phyloP scores from a whole-genome alignment of 495 filamentous ascomycete genomes.

The Penicillium turbatum region DNA sequence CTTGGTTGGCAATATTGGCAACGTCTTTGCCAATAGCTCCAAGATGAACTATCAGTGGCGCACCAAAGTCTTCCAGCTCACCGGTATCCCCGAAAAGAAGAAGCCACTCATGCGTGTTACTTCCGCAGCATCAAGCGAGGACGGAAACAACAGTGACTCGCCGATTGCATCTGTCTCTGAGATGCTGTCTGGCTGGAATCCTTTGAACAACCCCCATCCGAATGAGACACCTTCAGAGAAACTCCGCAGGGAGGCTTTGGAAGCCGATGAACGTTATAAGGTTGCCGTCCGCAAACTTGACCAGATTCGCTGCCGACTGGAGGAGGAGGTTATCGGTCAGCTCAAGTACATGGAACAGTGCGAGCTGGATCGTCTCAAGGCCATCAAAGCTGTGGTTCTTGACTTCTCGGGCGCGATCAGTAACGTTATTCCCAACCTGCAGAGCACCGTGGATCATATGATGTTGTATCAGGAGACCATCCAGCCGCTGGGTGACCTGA shows the following conservation, averaged over 20 bases:
- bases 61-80: conserved; percentile 79
- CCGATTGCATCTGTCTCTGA: conserved; percentile 78
- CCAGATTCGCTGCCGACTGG: conserved; percentile 82
- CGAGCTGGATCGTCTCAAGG: conserved; percentile 91
- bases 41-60: conserved; percentile 98
- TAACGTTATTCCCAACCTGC: conserved; percentile 94
- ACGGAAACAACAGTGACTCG: conserved; percentile 58
- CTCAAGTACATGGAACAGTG: conserved; percentile 97
- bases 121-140: conserved; percentile 55
- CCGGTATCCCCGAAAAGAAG: conserved; percentile 86
- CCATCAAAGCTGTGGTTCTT: conserved; percentile 94
- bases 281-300: conserved; percentile 77
- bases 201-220: conserved; percentile 79
- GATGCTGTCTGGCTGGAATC: conserved; percentile 86
- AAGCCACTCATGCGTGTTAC: conserved; percentile 63
- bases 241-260: conserved; percentile 80
- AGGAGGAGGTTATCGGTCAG: conserved; percentile 90
- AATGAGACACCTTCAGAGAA: conserved; percentile 88
- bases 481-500: conserved; percentile 82
- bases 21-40: conserved; percentile 92
- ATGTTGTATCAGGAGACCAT: conserved; percentile 98
- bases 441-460: conserved; percentile 95
- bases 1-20: conserved; percentile 90
- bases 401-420: conserved; percentile 98
- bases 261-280: conserved; percentile 94